These are phyloP conservation scores for Fusarium sp. DNA, from an alignment of 2,329 filamentous ascomycete genomes.

Conservation along the genomic window DNA sequence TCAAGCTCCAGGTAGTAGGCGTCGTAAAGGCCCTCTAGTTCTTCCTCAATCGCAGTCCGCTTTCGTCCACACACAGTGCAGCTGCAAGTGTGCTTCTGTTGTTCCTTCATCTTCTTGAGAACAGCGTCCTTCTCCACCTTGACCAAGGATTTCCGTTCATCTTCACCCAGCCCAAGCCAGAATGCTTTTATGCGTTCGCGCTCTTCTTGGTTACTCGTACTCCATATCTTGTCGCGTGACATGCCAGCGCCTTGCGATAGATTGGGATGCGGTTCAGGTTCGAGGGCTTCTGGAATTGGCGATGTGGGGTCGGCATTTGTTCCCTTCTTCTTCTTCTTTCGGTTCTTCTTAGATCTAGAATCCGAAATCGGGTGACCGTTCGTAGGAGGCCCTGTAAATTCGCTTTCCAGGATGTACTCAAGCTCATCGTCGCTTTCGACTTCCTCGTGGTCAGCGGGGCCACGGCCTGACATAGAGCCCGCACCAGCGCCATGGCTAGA, in stretches of 20 bases:
- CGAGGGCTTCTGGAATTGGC: slow-evolving; percentile 30
- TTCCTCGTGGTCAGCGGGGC: slow-evolving; percentile 60
- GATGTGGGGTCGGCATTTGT: slow-evolving; percentile 39
- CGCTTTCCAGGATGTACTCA: slow-evolving; percentile 54
- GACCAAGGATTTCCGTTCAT: slow-evolving; percentile 92
- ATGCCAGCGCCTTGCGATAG: slow-evolving; percentile 57
- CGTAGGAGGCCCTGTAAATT: slow-evolving; percentile 46
- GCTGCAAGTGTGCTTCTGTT: slow-evolving; percentile 98
- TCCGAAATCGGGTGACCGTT: slow-evolving; percentile 49
- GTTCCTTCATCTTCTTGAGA: slow-evolving; percentile 99
- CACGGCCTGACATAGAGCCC: slow-evolving; percentile 39
- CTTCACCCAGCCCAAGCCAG: slow-evolving; percentile 93
- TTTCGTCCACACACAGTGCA: slow-evolving; percentile 98
- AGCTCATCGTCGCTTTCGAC: slow-evolving; percentile 68
- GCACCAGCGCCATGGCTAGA: slow-evolving; percentile 34
- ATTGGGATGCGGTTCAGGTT: slow-evolving; percentile 45
- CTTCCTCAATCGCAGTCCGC: slow-evolving; percentile 96
- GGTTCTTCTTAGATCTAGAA: slow-evolving; percentile 68
- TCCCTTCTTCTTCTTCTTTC: slow-evolving; percentile 76
- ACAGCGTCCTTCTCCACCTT: slow-evolving; percentile 99
- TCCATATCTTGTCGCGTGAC: slow-evolving; percentile 93
- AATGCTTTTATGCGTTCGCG: slow-evolving; percentile 98
- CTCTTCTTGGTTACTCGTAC: slow-evolving; percentile 92
- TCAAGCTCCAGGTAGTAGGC: slow-evolving; percentile 98
- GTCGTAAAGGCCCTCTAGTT: slow-evolving; percentile 96